phyloP scores from a whole-genome alignment of 2,329 filamentous ascomycete genomes.

The Boeremia lycopersici region DNA sequence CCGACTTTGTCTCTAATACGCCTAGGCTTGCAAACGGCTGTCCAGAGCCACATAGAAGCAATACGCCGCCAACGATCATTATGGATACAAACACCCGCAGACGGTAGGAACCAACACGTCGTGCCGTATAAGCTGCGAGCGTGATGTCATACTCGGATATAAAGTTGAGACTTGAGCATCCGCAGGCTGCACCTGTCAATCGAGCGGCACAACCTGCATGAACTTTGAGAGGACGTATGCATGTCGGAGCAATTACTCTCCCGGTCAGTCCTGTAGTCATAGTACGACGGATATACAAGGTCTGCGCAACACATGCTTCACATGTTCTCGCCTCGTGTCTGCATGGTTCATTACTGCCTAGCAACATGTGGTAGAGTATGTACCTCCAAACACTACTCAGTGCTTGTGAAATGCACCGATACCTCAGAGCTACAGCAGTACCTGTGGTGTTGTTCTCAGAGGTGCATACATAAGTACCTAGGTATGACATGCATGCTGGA shows the following conservation, averaged over 20 bases:
- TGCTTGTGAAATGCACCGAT: too few relatives aligned
- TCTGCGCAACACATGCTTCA: not conserved
- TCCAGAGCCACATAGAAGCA: not conserved
- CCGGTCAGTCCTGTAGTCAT: not conserved
- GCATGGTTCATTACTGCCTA: not conserved
- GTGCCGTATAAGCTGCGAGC: not conserved
- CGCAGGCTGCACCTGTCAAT: conserved; percentile 5
- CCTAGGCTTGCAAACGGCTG: too few relatives aligned
- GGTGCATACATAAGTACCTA: not conserved
- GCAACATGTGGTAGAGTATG: not conserved
- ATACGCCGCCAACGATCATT: not conserved
- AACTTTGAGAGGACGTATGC: not conserved
- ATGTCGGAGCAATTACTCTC: conserved; percentile 4
- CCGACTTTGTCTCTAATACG: too few relatives aligned
- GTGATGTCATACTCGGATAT: not conserved
- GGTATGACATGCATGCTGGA: not conserved
- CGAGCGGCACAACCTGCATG: not conserved
- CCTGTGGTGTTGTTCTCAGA: too few relatives aligned
- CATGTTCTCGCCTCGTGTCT: too few relatives aligned
- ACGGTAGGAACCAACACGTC: not conserved
- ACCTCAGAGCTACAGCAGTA: too few relatives aligned
- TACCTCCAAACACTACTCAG: too few relatives aligned
- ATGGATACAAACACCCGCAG: not conserved
- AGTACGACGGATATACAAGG: not conserved
- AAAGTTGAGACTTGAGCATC: not conserved